phyloP scores from a whole-genome alignment of 441 rosid genomes.

The Oxalis stricta region DNA sequence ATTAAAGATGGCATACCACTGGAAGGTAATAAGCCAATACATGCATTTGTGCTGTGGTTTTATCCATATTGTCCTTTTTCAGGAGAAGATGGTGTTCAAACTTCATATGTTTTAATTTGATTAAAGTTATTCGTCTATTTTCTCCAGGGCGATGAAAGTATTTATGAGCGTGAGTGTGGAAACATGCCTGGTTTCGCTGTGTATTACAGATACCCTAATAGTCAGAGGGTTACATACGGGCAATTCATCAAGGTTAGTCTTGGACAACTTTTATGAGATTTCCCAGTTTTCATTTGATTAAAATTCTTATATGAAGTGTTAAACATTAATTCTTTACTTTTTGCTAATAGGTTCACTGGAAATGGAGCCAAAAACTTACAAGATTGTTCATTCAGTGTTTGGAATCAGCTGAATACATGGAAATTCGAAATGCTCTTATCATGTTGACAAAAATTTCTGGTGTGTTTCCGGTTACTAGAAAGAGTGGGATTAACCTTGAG shows the following conservation, averaged over 20 bases:
- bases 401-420: constrained; percentile 98
- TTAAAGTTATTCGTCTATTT: constrained; percentile 7
- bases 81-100: no score
- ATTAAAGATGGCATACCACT: constrained; percentile 86
- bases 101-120: no score
- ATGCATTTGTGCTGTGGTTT: not conserved
- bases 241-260: constrained; percentile 93
- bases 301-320: no score
- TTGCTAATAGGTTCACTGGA: constrained; percentile 85
- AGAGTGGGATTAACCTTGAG: constrained; percentile 97
- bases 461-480: constrained; percentile 93
- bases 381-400: constrained; percentile 87
- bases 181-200: constrained; percentile 99
- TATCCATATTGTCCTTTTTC: not conserved
- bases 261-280: not conserved
- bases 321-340: not conserved
- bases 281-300: not conserved
- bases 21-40: constrained; percentile 61
- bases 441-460: constrained; percentile 91
- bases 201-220: constrained; percentile 88
- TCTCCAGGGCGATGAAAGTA: constrained; percentile 83
- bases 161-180: constrained; percentile 94
- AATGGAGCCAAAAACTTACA: constrained; percentile 98
- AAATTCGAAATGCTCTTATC: constrained; percentile 93
- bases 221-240: constrained; percentile 97